A percentile compares a stretch with the other conserved stretches of the same genome.
phyloP scores from a whole-genome alignment of 2,329 filamentous ascomycete species.

The Zasmidium citrigriseum region DNA sequence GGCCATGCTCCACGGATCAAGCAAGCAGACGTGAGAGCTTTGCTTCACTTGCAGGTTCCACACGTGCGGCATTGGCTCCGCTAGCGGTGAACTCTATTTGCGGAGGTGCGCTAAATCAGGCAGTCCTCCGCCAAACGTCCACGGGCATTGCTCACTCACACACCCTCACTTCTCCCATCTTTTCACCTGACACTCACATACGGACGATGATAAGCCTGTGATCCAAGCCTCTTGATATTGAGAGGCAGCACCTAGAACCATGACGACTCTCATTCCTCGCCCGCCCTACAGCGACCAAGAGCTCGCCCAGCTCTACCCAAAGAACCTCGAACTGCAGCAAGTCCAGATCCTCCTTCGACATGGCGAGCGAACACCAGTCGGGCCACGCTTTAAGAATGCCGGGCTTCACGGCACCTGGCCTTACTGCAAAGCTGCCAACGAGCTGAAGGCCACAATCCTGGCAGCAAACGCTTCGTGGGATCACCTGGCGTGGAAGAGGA shows the following conservation, averaged over 20 bases:
- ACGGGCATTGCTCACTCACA: too few species aligned
- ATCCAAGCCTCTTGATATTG: neutral
- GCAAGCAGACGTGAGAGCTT: neutral
- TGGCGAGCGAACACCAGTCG: slow-evolving; percentile 76
- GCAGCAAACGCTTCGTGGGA: slow-evolving; percentile 59
- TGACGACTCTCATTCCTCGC: slow-evolving; percentile 78
- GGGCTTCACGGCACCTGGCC: slow-evolving; percentile 67
- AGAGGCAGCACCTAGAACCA: slow-evolving; percentile 41
- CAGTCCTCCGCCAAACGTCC: neutral
- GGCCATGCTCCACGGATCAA: neutral
- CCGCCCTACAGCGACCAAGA: slow-evolving; percentile 78
- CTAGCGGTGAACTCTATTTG: neutral
- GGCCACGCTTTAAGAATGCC: slow-evolving; percentile 78
- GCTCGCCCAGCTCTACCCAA: slow-evolving; percentile 78
- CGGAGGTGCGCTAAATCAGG: neutral
- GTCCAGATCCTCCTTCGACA: slow-evolving; percentile 72
- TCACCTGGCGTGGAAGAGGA: slow-evolving; percentile 64
- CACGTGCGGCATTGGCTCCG: neutral
- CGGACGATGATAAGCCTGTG: slow-evolving; percentile 10
- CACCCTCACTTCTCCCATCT: neutral
- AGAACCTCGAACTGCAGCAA: slow-evolving; percentile 76
- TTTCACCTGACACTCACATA: neutral
- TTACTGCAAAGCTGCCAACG: slow-evolving; percentile 78
- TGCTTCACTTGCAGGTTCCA: neutral
- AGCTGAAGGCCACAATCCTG: slow-evolving; percentile 65